Conservation (phyloP, 2,329 filamentous ascomycete genomes). For the Phaeosphaeria sp. region DNA sequence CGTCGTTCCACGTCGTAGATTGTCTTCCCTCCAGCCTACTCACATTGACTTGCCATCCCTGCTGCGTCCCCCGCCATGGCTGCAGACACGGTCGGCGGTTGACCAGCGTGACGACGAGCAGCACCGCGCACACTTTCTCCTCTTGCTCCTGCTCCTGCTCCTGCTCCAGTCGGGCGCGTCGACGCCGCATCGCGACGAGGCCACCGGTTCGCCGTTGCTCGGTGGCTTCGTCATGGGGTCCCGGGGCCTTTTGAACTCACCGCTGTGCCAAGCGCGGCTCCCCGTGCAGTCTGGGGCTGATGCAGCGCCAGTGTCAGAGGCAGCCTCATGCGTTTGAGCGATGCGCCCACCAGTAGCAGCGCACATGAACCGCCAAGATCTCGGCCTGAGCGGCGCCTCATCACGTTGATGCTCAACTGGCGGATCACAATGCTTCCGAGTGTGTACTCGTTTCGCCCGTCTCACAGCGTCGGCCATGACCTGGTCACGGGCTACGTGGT, state of each 20-base stretch:
- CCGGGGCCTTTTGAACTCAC: slow-evolving; percentile 16
- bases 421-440: slow-evolving; percentile 42
- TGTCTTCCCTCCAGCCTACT: slow-evolving; percentile 16
- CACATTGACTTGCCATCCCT: slow-evolving; percentile 16
- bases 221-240: slow-evolving; percentile 12
- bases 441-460: slow-evolving; percentile 40
- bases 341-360: slow-evolving; percentile 28
- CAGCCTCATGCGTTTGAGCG: slow-evolving; percentile 40
- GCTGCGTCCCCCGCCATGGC: slow-evolving; percentile 19
- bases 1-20: slow-evolving; percentile 6
- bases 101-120: slow-evolving; percentile 6
- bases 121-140: no score
- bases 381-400: slow-evolving; percentile 30
- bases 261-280: slow-evolving; percentile 21
- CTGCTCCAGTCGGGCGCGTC: neutral
- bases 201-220: slow-evolving; percentile 1
- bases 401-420: slow-evolving; percentile 38
- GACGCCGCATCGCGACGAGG: slow-evolving; percentile 8
- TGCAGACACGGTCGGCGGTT: slow-evolving; percentile 13
- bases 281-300: slow-evolving; percentile 27
- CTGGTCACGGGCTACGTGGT: slow-evolving; percentile 26
- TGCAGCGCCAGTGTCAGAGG: slow-evolving; percentile 37
- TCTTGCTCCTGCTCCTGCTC: no score
- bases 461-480: slow-evolving; percentile 38
- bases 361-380: slow-evolving; percentile 29